Base-by-base conservation (phyloP, 202 grass and related monocot species). In the Musa balbisiana region DNA sequence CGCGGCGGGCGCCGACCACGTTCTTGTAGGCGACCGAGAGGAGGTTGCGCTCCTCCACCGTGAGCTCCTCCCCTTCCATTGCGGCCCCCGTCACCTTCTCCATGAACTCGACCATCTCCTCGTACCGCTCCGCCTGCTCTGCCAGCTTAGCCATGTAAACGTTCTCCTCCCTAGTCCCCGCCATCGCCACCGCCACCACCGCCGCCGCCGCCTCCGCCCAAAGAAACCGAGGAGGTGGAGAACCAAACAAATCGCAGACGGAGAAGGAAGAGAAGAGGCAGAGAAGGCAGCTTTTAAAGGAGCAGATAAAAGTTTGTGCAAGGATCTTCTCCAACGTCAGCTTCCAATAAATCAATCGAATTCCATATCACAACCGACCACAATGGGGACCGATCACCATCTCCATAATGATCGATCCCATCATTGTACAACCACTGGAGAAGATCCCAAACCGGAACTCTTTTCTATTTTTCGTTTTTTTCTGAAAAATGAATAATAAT, bases 31-130 rank as follows among this genome's bases (percentile, higher is more conserved):
- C 62, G 4, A 65, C 62, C 62, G 62, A 65, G 11, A 65, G 62
- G 62, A 65, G 62, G 62, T 65, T 65, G 22, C 62, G 62, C 62
- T 65, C 62, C 62, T 65, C 62, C 22, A 26, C 24, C 1, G 62
- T 65, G 11, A 65, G 62, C 9, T 65, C 62, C 23, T 13, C 62
- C 22, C 22, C 62, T 1, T 65, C 62, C 22, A 23, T 23, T 13
- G 23, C 62, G 1, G 62, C 24, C 21, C 22, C 62, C 10, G 23
- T 65, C 62, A 65, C 62, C 62, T 65, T 65, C 62, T 65, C 62
- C 62, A 25, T 65, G 62, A 65, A 65, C 62, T 65, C 62, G 22
- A 65, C 62, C 62, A 65, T 65, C 23, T 65, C 62, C 10, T 65
- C 62, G 62, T 65, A 65, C 62, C 62, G 20, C 62, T 65, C 62